These are phyloP conservation scores for Aspergillus floridensis DNA, from an alignment of 2,329 filamentous ascomycete genomes.

Conservation along the genomic window DNA sequence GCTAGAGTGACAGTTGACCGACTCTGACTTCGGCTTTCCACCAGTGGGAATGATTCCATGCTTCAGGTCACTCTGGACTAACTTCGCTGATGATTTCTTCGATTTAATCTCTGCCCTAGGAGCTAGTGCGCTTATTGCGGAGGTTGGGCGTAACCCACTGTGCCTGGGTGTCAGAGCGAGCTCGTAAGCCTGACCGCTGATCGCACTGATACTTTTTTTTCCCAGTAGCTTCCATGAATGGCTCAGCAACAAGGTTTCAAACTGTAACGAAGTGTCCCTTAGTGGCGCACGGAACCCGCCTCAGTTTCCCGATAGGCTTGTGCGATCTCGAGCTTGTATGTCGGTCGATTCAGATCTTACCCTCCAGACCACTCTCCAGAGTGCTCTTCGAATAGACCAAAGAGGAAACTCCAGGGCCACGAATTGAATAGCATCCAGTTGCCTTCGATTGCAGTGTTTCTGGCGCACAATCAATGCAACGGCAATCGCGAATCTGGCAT, in stretches of 20 bases:
- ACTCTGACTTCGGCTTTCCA: conserved; percentile 4
- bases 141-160: conserved; percentile 5
- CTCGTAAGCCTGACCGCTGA: conserved; percentile 12
- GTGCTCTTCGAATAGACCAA: not conserved
- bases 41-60: conserved; percentile 18
- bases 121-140: conserved; percentile 6
- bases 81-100: conserved; percentile 3
- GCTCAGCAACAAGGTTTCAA: not conserved
- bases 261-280: not conserved
- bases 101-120: not conserved
- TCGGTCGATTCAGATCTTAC: not conserved
- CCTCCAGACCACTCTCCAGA: not conserved
- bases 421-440: not conserved
- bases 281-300: conserved; percentile 2
- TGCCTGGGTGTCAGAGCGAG: conserved; percentile 2
- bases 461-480: not conserved
- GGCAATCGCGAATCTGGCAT: not conserved
- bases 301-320: not conserved
- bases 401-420: not conserved
- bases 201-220: conserved; percentile 3
- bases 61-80: conserved; percentile 7
- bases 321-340: not conserved
- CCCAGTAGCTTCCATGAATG: not conserved
- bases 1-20: conserved; percentile 2
- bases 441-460: not conserved